Base-by-base conservation (phyloP, 2,329 filamentous ascomycete species). In the Diplocarpon rosae region DNA sequence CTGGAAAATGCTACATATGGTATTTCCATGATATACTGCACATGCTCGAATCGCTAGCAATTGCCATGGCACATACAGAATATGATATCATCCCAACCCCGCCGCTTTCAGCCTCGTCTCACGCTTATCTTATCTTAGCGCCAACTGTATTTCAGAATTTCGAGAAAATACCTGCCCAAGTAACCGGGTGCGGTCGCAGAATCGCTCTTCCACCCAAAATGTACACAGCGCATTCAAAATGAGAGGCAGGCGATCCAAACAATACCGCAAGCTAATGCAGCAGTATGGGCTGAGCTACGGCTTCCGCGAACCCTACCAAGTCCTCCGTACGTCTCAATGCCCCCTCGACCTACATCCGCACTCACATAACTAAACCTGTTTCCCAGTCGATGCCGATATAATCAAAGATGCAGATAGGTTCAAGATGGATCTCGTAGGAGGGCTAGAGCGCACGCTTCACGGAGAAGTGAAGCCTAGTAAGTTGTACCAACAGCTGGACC, bases 251-350 rank as follows among this genome's bases (percentile, higher is more conserved):
- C 71, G 77, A 48, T 73, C 70, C 34, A 82, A 85, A 65, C 80
- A 83, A 58, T 88, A 87, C 64, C 78, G 81, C 61, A 95, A 95
- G 78, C 79, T 95, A 59, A 93, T 98, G 81, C 82, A 87, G 66
- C 83, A 90, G 62, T 95, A 89, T 73, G 79, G 81, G 61, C 75
- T 90, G 63, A 80, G 79, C 49, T 95, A 94, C 62, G 83, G 84
- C 49, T 95, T 95, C 65, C 85, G 89, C 56, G 85, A 92, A 66
- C 88, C 92, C 10, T 96, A 95, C 67, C 92, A 96, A 68, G 82
- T 94, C 41, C 70, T 95, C 35, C 71, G 78, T 83, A 68, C 46
- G 69, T 10, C n/a, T 32, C 30, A 24, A 24, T 24, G 20, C 20
- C 20, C 20, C 20, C 20, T 24, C 20, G 20, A 4, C 20, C 20